Evolutionary conservation across 2,329 filamentous ascomycete genomes (phyloP), one percentile per base, ranked within the genome.

Genomic region (Pseudopyricularia cyperi): DNA sequence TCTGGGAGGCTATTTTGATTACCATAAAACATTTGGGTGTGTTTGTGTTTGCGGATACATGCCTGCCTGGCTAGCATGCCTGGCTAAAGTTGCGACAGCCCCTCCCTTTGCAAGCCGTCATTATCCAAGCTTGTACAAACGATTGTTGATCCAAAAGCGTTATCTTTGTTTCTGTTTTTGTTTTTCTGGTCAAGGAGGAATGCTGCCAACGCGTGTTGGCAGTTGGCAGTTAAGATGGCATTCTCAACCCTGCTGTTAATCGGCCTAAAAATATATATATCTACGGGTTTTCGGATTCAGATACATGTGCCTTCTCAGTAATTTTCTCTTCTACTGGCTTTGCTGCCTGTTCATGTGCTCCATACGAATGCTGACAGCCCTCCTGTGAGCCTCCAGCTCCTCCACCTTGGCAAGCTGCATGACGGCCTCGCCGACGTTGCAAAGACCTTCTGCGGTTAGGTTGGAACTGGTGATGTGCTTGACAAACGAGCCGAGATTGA

Each of bases 401-500:
- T 98, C 93, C 2, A 97, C 90, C 62, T 87, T 87, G 24, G 93
- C 93, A 48, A 98, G 75, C 67, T 91, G 86, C 89, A 97, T 96
- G 51, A 98, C 93, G 4, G 93, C 89, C 51, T 75, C 72, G 33
- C 91, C 89, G 2, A 98, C 86, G 61, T 94, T 93, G 60, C 78
- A 77, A 56, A 98, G 72, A 22, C 93, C 93, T 61, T 95, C 79
- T 17, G 83, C 80, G 1, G 89, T 95, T 55, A 98, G 76, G 66
- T 95, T 87, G 0, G 89, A 89, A 71, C 87, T 93, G 35, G 93
- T 98, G 63, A 98, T 96, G 74, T 97, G 89, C 73, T 98, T 98
- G 66, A 95, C 79, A 70, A 96, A 98, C 2, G 91, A 97, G 32
- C 81, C 89, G 6, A 98, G 79, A 67, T 95, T 98, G 63, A 98